Conservation (phyloP, 176 grass and related monocot species). For the Eleusine coracana region DNA sequence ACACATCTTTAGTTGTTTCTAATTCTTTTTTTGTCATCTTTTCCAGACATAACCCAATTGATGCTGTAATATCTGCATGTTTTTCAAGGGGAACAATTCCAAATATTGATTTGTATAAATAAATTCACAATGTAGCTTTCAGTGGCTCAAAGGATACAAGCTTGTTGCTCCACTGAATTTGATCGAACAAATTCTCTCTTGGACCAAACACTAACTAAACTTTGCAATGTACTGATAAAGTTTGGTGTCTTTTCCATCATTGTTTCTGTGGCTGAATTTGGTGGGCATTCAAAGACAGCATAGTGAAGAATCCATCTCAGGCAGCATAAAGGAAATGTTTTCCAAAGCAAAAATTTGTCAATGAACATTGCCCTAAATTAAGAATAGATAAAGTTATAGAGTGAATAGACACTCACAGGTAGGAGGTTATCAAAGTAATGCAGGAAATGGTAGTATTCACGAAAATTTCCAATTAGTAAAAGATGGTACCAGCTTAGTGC, state of each 20-base stretch:
- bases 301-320: slow-evolving; percentile 92
- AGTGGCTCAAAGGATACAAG: slow-evolving; percentile 81
- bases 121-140: slow-evolving; percentile 37
- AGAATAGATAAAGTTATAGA: slow-evolving; percentile 15
- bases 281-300: slow-evolving; percentile 80
- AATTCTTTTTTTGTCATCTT: slow-evolving; percentile 79
- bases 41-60: slow-evolving; percentile 88
- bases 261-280: slow-evolving; percentile 47
- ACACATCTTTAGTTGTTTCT: slow-evolving; percentile 79
- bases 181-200: slow-evolving; percentile 88
- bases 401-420: slow-evolving; percentile 10
- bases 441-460: slow-evolving; percentile 1
- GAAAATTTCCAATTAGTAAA: not conserved
- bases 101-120: slow-evolving; percentile 29
- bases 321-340: slow-evolving; percentile 91
- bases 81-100: slow-evolving; percentile 53
- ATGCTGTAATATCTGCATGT: slow-evolving; percentile 84
- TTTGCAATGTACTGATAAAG: slow-evolving; percentile 57
- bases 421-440: not conserved
- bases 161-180: slow-evolving; percentile 97
- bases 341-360: slow-evolving; percentile 92
- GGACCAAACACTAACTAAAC: slow-evolving; percentile 75
- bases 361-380: slow-evolving; percentile 76
- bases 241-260: slow-evolving; percentile 53
- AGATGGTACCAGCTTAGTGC: not conserved